Base-by-base conservation (phyloP, 2,329 filamentous ascomycete species). In the Aspergillus sp. region DNA sequence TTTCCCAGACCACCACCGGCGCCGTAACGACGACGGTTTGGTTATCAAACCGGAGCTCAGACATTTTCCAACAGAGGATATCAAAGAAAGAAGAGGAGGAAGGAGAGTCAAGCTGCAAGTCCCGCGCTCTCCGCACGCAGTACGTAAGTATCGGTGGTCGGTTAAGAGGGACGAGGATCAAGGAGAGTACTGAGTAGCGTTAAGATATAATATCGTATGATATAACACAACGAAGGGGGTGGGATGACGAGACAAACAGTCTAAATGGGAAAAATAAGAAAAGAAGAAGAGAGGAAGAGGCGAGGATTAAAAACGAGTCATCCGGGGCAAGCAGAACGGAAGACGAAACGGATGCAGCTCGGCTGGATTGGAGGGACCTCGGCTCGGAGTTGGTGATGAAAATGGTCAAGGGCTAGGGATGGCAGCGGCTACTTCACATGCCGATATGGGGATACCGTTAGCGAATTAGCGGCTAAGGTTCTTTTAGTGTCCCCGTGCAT, bases 21-120 rank as follows among this genome's bases (percentile, higher is more conserved):
- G 60, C 88, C 88, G 88, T 94, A 56, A 94, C 83, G 56, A 94
- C 87, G 60, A 90, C 86, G 57, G 88, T 88, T 77, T 93, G 88
- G 71, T 83, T 85, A 72, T 94, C 89, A 67, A 85, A 95, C 62
- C 88, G 80, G 63, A 94, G 74, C 68, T 86, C 79, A 72, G 75
- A 82, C 84, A 86, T 77, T 36, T 41, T 61, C 50, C 7, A 29
- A 29, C 44, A 42, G 28, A 45, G 42, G 36, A 7, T 12, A 32
- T 42, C 29, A 43, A 39, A 40, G 45, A 34, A 38, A 43, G 42
- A 48, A 41, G 29, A 41, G 32, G 47, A 45, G 36, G 44, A 36
- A 41, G 46, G 47, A 47, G 46, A 51, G 52, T 41, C 34, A 46
- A 45, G 36, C 39, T 42, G 10, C 40, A 48, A 34, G 36, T 27